phyloP scores from a whole-genome alignment of 1,284 basidiomycete genomes.

The Fomitopsis betulina region DNA sequence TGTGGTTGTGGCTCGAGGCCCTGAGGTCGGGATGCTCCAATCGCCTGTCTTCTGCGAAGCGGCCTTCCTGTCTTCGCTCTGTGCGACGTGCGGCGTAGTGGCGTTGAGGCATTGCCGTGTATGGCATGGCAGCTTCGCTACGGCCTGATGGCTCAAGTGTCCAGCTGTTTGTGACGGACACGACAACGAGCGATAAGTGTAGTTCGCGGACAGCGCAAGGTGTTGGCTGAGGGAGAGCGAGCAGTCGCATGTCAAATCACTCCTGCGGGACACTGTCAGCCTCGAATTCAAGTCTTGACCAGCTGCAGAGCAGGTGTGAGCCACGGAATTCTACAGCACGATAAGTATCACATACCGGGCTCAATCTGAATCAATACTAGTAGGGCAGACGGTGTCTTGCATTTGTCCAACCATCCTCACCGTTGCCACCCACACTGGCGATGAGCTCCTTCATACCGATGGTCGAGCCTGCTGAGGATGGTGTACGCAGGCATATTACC shows the following conservation, averaged over 20 bases:
- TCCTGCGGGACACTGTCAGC: not conserved
- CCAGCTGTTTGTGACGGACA: too few species aligned
- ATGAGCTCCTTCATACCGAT: too few species aligned
- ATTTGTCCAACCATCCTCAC: too few species aligned
- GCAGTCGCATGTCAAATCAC: not conserved
- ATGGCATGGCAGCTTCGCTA: slow-evolving; percentile 9
- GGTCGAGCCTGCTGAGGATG: too few species aligned
- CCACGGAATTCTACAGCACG: not conserved
- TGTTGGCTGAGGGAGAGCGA: not conserved
- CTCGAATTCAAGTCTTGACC: not conserved
- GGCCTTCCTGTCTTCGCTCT: not conserved
- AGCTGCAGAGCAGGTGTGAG: not conserved
- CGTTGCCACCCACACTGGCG: too few species aligned
- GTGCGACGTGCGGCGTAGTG: not conserved
- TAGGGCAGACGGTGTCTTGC: too few species aligned
- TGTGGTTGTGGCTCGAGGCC: not conserved
- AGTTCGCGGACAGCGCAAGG: not conserved
- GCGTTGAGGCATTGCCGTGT: slow-evolving; percentile 13
- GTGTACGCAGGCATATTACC: too few species aligned
- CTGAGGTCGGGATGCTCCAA: not conserved
- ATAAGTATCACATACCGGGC: not conserved
- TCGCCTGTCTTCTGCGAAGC: not conserved
- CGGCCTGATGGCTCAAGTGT: too few species aligned
- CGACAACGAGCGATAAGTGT: not conserved
- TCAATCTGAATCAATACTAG: too few species aligned